Evolutionary conservation across 1,284 basidiomycete species (phyloP), one percentile per base, ranked within the genome.

Genomic region (Malassezia globosa): DNA sequence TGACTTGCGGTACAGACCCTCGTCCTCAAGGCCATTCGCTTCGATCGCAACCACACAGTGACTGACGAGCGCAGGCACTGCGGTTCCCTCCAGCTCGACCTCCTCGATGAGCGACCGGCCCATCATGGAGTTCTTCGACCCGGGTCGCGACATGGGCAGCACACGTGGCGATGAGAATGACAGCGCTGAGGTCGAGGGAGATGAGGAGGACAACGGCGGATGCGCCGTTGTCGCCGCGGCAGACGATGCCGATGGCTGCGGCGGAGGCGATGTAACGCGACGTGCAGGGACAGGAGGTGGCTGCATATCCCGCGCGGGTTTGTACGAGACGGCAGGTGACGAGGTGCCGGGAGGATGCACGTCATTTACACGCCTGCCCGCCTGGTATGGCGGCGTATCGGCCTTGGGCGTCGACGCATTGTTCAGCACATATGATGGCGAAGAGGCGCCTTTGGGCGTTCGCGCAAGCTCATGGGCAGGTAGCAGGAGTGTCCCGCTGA

Each of bases 1-100:
- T 0, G 85, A 87, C 76, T 96, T 96, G 55, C 94, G 87, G 74
- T 96, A 96, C 59, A 97, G 88, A 11, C 92, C 87, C 72, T 92
- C 87, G 64, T 87, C 87, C 56, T 87, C 84, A 72, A 92, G 76
- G n/a, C 83, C 62, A 26, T 60, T 59, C 11, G 50, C 45, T 45
- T 65, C 61, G 27, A 63, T 57, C 0, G 61, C 60, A n/a, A 54
- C 53, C 33, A 75, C 81, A 57, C 64, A 87, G 37, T 37, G 36
- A 24, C 87, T 85, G 10, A 99, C 90, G 49, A 97, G 82, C 31
- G 86, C 75, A 8, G 94, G 94, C 2, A 95, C 80, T 2, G 18
- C 14, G 25, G 79, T 77, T 55, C 76, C 78, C 69, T 95, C 89
- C 1, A 80, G 77, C 21, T 74, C 77, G 7, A 85, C 82, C 71